These are phyloP conservation scores for Aquilaria agallochum DNA, from an alignment of 441 rosid genomes.

Conservation along the genomic window DNA sequence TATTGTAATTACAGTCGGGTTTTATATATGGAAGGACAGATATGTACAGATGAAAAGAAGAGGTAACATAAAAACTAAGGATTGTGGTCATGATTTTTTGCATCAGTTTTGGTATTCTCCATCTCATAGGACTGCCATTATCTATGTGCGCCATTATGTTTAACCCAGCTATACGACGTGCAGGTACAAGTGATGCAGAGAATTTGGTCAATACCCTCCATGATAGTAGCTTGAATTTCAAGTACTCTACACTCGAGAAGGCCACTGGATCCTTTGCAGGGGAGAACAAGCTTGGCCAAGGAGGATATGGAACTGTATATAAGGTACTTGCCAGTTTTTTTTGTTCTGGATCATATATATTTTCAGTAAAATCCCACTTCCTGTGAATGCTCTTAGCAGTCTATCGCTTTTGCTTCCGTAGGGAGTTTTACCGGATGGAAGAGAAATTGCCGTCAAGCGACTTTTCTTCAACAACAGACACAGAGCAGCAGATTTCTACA, in stretches of 20 bases:
- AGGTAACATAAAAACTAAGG: slow-evolving; percentile 26
- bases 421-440: slow-evolving; percentile 86
- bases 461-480: slow-evolving; percentile 87
- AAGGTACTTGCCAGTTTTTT: slow-evolving; percentile 42
- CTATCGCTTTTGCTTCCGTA: slow-evolving; percentile 17
- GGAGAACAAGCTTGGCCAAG: slow-evolving; percentile 90
- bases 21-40: slow-evolving; percentile 45
- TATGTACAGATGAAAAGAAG: slow-evolving; percentile 51
- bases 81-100: too few relatives aligned
- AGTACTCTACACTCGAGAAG: slow-evolving; percentile 82
- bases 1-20: slow-evolving; percentile 35
- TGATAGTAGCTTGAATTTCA: slow-evolving; percentile 88
- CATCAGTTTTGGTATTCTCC: too few relatives aligned
- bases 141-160: too few relatives aligned
- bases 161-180: not conserved
- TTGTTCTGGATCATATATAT: not conserved
- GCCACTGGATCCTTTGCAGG: slow-evolving; percentile 72
- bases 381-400: not conserved
- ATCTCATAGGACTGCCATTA: too few relatives aligned
- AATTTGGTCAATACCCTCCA: slow-evolving; percentile 63
- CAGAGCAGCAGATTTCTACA: slow-evolving; percentile 86
- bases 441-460: slow-evolving; percentile 94
- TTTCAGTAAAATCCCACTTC: not conserved
- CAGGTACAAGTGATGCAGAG: slow-evolving; percentile 69
- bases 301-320: slow-evolving; percentile 94